These are phyloP conservation scores for Trypanosoma rangeli DNA, from an alignment of 208 protist genomes.

Conservation along the genomic window DNA sequence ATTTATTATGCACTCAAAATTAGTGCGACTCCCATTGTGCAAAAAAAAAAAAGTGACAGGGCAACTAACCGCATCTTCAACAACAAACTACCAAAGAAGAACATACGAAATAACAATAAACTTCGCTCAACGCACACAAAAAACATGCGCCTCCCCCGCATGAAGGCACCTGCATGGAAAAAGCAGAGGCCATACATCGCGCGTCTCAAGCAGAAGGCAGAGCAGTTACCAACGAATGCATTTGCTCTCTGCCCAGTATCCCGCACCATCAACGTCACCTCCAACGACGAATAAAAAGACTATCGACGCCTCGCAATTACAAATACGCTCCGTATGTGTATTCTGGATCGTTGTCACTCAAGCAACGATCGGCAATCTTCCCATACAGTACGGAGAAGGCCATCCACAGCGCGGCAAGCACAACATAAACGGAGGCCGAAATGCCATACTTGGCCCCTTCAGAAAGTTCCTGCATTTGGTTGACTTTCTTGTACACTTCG, in stretches of 20 bases:
- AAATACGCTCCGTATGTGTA: slow-evolving; percentile 26
- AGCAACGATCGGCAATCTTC: slow-evolving; percentile 42
- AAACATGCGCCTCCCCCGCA: not conserved
- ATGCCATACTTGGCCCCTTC: slow-evolving; percentile 45
- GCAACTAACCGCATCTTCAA: no score
- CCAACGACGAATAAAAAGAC: no score
- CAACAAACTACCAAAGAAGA: not conserved
- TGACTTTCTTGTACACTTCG: not conserved
- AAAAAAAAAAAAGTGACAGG: not conserved
- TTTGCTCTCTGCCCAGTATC: no score
- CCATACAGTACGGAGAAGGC: slow-evolving; percentile 52
- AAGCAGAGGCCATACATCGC: no score
- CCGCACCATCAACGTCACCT: no score
- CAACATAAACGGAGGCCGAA: slow-evolving; percentile 42
- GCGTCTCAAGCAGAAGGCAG: not conserved
- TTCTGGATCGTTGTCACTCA: slow-evolving; percentile 20
- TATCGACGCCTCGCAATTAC: not conserved
- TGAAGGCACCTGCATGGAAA: no score
- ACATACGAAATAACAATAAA: not conserved
- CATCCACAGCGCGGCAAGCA: slow-evolving; percentile 39
- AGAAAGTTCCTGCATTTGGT: slow-evolving; percentile 19
- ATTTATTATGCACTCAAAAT: no score
- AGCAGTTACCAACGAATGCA: not conserved
- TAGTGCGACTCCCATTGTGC: not conserved
- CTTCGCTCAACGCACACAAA: not conserved